A percentile compares a stretch with the other conserved stretches of the same genome.
Evolutionary conservation across 192 early-diverging fungal genomes (phyloP).

Genomic region (Mortierella claussenii): DNA sequence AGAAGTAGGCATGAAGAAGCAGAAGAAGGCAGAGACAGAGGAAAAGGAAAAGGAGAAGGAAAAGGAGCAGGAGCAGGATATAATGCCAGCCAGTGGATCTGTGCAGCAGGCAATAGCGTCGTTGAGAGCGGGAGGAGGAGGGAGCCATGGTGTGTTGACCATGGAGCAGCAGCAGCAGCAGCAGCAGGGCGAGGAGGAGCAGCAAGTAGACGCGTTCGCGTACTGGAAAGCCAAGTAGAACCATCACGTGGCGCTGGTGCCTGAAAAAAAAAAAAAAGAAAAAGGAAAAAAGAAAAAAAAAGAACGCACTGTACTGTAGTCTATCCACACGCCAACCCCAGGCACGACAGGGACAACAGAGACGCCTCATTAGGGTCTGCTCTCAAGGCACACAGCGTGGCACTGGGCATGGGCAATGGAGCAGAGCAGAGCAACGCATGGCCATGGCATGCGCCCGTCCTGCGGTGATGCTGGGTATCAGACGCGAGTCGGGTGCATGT

Average conservation of each 20-base stretch:
- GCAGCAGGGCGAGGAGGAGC: conserved; percentile 7
- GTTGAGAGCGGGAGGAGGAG: conserved; percentile 11
- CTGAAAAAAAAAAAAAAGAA: not conserved
- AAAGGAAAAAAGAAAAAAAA: not conserved
- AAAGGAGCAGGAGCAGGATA: conserved; percentile 5
- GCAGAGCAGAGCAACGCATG: no score
- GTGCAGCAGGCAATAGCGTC: conserved; percentile 18
- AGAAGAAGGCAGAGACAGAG: not conserved
- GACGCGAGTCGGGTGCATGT: no score
- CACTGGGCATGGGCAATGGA: no score
- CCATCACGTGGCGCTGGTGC: not conserved
- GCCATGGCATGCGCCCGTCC: no score
- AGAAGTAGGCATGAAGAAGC: not conserved
- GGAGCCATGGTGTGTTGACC: not conserved
- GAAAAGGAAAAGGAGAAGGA: not conserved
- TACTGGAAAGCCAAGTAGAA: conserved; percentile 53
- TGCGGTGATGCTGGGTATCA: no score
- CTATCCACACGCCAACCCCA: no score
- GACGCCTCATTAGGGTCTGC: no score
- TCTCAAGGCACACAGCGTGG: no score
- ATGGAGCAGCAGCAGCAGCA: conserved; percentile 4
- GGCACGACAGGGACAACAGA: no score
- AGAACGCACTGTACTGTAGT: no score
- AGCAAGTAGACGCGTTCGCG: conserved; percentile 53
- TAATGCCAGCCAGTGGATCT: conserved; percentile 21